phyloP scores from a whole-genome alignment of 768 basidiomycete genomes.

The Russula lepida region DNA sequence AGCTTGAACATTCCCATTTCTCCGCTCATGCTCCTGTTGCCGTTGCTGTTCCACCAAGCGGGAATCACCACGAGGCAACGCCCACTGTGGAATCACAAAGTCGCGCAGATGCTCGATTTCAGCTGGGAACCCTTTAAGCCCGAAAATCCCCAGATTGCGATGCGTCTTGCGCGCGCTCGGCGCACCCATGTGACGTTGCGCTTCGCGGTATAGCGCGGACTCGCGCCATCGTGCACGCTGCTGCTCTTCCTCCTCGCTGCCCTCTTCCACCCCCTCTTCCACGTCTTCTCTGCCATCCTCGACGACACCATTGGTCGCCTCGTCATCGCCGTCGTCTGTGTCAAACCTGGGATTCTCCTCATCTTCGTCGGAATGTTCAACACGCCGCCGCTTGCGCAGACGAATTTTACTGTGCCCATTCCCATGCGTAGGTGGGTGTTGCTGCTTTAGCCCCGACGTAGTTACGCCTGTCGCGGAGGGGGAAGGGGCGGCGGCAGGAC shows the following conservation, averaged over 20 bases:
- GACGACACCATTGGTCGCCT: neutral
- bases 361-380: conserved; percentile 19
- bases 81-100: conserved; percentile 51
- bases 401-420: neutral
- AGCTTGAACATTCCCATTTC: too few relatives aligned
- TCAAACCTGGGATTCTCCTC: conserved; percentile 19
- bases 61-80: conserved; percentile 10
- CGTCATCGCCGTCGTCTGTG: conserved; percentile 5
- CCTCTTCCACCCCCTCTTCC: conserved; percentile 9
- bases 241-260: neutral
- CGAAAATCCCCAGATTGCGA: conserved; percentile 52
- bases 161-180: conserved; percentile 41
- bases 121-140: conserved; percentile 41
- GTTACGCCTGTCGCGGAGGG: neutral
- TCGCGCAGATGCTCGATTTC: conserved; percentile 42
- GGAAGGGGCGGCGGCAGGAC: neutral
- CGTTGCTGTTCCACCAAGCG: conserved; percentile 1
- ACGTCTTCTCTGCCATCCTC: neutral
- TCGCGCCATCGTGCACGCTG: conserved; percentile 7
- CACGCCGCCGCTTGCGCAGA: conserved; percentile 10
- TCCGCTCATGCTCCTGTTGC: neutral
- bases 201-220: conserved; percentile 37
- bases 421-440: neutral
- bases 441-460: neutral
- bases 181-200: conserved; percentile 39